Percentiles rank a stretch among this genome's conserved stretches.
Conservation (phyloP, 23 red algal species). For the Gracilaria caudata region DNA sequence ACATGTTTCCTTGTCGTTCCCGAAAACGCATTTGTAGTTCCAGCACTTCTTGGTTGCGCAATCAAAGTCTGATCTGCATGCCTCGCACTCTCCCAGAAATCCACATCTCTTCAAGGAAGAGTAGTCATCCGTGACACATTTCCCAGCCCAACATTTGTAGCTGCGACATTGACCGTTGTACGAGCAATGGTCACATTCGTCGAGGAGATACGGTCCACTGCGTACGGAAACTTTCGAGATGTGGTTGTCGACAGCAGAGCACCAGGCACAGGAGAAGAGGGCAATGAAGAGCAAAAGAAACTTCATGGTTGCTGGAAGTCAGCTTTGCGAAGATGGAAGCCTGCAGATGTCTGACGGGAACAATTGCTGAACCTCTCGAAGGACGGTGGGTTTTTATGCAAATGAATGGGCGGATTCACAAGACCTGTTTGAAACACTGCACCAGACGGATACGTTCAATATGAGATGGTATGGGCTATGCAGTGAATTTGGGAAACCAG, state of each 20-base stretch:
- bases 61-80: background rate
- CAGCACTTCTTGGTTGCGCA: slow-evolving; percentile 47
- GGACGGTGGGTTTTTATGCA: background rate
- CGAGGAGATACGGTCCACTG: slow-evolving; percentile 4
- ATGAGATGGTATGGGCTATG: no score
- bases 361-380: no score
- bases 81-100: slow-evolving; percentile 15
- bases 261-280: background rate
- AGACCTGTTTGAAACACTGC: background rate
- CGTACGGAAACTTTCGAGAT: background rate
- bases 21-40: slow-evolving; percentile 32
- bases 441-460: no score
- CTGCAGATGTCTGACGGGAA: background rate
- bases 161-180: slow-evolving; percentile 23
- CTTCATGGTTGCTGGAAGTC: background rate
- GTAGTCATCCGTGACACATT: slow-evolving; percentile 20
- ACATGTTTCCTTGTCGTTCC: slow-evolving; percentile 11
- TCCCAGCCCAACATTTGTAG: slow-evolving; percentile 36
- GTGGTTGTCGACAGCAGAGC: background rate
- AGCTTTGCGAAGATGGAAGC: background rate
- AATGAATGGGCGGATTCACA: background rate
- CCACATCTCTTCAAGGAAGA: slow-evolving; percentile 14
- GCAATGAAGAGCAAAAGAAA: background rate
- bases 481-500: background rate
- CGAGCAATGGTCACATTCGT: slow-evolving; percentile 34